Base-by-base conservation (phyloP, 495 filamentous ascomycete genomes). In the Bacidia rubella region DNA sequence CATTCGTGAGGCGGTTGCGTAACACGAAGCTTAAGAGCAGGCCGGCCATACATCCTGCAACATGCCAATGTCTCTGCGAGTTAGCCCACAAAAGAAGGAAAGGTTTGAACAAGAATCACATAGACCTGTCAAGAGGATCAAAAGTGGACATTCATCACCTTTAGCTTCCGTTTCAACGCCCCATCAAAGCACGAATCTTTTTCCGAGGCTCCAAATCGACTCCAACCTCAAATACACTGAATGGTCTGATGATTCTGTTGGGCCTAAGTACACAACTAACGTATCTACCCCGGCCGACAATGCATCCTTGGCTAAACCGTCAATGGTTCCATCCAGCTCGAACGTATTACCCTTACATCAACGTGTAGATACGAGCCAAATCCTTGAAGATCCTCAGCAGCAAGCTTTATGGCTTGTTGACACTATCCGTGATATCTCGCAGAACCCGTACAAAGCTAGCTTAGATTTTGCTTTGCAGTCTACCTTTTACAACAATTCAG, bases 11-110 rank as follows among this genome's bases (percentile, higher is more conserved):
- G n/a, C n/a, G n/a, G n/a, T n/a, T n/a, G n/a, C n/a, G n/a, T n/a
- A n/a, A n/a, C n/a, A n/a, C n/a, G n/a, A n/a, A n/a, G n/a, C n/a
- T n/a, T n/a, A n/a, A n/a, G n/a, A n/a, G n/a, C n/a, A n/a, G n/a
- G n/a, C n/a, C n/a, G n/a, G n/a, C n/a, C n/a, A n/a, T n/a, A n/a
- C n/a, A n/a, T n/a, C n/a, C n/a, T n/a, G n/a, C n/a, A 39, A 39
- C 24, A 50, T 50, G 47, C 47, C 47, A 25, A 50, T 50, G 47
- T 50, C 47, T 17, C 17, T 50, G 47, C 26, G 47, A n/a, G 32
- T 21, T 17, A 50, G 38, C 12, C 47, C 47, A 11, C 47, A 29
- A 27, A 50, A 50, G 47, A 50, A 50, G 22, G 47, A 50, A 23
- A 1, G 27, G 47, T 50, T 50, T 38, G 47, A 50, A 25, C 47